A percentile compares a stretch with the other conserved stretches of the same genome.
phyloP scores from a whole-genome alignment of 2,329 filamentous ascomycete species.

The Tolypocladium album region DNA sequence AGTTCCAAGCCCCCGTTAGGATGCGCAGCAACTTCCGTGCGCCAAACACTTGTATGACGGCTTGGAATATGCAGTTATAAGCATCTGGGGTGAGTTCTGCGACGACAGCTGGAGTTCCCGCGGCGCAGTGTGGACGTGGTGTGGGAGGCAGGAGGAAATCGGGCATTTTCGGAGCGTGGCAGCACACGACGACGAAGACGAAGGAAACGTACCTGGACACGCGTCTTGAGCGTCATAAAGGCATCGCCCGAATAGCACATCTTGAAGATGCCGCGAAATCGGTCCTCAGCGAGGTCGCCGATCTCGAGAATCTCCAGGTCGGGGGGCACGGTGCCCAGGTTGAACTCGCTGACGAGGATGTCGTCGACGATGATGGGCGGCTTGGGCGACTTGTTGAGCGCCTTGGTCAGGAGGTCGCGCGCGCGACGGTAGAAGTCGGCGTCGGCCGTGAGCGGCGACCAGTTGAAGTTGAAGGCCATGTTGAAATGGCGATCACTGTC shows the following conservation, averaged over 20 bases:
- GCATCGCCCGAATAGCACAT: constrained; percentile 97
- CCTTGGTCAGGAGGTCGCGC: constrained; percentile 86
- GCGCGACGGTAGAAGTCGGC: constrained; percentile 83
- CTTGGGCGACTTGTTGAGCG: constrained; percentile 95
- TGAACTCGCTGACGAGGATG: constrained; percentile 95
- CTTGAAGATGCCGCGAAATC: constrained; percentile 97
- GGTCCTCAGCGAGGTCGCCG: constrained; percentile 91
- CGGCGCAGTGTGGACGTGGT: not conserved
- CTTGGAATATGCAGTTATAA: not conserved
- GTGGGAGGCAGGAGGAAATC: constrained; percentile 1
- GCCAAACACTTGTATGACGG: not conserved
- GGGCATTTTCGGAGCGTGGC: constrained; percentile 9
- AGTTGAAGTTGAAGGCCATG: constrained; percentile 99
- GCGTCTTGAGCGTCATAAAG: constrained; percentile 86
- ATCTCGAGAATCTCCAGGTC: constrained; percentile 97
- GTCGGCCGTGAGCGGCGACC: constrained; percentile 96
- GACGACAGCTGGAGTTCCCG: not conserved
- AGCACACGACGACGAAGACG: constrained; percentile 5
- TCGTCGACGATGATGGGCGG: constrained; percentile 99
- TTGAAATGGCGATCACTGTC: constrained; percentile 34
- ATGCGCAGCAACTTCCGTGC: not conserved
- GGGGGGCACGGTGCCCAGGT: constrained; percentile 86
- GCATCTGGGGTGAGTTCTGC: not conserved
- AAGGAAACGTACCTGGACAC: constrained; percentile 64
- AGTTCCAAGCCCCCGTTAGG: not conserved